These are phyloP conservation scores for Tricholoma saponaceum DNA, from an alignment of 768 basidiomycete species.

Conservation along the genomic window DNA sequence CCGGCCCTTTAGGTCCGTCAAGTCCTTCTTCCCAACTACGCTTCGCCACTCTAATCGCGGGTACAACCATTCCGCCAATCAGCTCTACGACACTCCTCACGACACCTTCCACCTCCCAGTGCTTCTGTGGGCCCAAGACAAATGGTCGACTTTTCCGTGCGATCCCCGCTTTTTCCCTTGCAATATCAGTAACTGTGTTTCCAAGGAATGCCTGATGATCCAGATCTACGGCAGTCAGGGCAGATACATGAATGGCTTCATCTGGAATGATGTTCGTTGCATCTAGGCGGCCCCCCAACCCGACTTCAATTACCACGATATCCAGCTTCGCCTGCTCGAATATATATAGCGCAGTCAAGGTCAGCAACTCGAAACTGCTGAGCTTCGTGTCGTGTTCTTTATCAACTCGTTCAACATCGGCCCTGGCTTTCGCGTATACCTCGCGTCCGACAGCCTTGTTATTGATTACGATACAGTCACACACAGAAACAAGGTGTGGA, in stretches of 20 bases:
- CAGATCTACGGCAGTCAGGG: constrained; percentile 81
- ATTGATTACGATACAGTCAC: constrained; percentile 75
- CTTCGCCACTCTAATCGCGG: constrained; percentile 29
- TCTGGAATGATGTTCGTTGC: constrained; percentile 92
- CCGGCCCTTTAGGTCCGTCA: constrained; percentile 27
- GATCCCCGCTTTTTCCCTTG: constrained; percentile 82
- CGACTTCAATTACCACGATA: constrained; percentile 85
- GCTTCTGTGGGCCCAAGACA: constrained; percentile 61
- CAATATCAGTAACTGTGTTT: constrained; percentile 65
- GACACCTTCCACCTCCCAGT: constrained; percentile 49
- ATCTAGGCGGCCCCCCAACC: constrained; percentile 90
- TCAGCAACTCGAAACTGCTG: constrained; percentile 82
- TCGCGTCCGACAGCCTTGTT: constrained; percentile 43
- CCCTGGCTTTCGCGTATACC: constrained; percentile 44
- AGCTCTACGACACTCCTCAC: constrained; percentile 39
- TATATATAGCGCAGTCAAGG: constrained; percentile 71
- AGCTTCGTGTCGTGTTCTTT: constrained; percentile 39
- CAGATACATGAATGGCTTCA: constrained; percentile 64
- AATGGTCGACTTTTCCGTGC: constrained; percentile 58
- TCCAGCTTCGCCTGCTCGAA: constrained; percentile 75
- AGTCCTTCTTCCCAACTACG: constrained; percentile 28
- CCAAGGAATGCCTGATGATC: constrained; percentile 95
- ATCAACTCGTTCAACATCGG: constrained; percentile 47
- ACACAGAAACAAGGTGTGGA: constrained; percentile 78
- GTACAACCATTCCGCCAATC: constrained; percentile 42